Percentiles rank a stretch among this genome's conserved stretches.
Conservation (phyloP, 352 stramenopile species). For the Blastocystis sp. region DNA sequence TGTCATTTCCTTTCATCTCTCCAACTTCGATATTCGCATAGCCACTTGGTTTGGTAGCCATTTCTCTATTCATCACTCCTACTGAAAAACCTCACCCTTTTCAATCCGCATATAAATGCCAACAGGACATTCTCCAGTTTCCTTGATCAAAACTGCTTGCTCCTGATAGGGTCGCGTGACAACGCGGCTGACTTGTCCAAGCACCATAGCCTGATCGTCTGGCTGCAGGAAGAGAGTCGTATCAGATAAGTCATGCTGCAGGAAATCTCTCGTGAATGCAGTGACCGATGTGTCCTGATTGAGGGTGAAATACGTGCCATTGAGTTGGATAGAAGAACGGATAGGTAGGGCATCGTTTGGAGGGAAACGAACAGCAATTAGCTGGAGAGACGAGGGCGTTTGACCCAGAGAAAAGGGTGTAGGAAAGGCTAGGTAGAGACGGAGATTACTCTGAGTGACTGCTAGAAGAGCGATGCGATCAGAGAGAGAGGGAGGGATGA, state of each 20-base stretch:
- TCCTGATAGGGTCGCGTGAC: neutral
- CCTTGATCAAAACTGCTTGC: neutral
- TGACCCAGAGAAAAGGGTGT: neutral
- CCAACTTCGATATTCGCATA: neutral
- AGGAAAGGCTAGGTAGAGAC: neutral
- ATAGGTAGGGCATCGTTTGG: neutral
- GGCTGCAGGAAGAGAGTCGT: neutral
- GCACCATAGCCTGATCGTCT: neutral
- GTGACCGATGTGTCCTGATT: neutral
- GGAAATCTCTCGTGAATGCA: slow-evolving; percentile 6
- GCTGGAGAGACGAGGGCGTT: neutral
- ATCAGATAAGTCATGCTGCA: neutral
- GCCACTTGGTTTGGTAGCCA: neutral
- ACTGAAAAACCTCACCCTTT: neutral
- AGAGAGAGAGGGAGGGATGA: neutral
- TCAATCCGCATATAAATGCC: neutral
- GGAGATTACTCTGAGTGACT: neutral
- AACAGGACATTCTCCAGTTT: neutral
- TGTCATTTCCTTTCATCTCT: neutral
- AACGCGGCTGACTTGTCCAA: neutral
- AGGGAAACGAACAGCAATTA: neutral
- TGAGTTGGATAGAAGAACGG: neutral
- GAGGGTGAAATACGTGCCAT: neutral
- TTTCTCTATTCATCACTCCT: neutral
- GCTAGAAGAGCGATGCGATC: slow-evolving; percentile 9